Conservation (phyloP, 768 basidiomycete genomes). For the Mycena floridula region DNA sequence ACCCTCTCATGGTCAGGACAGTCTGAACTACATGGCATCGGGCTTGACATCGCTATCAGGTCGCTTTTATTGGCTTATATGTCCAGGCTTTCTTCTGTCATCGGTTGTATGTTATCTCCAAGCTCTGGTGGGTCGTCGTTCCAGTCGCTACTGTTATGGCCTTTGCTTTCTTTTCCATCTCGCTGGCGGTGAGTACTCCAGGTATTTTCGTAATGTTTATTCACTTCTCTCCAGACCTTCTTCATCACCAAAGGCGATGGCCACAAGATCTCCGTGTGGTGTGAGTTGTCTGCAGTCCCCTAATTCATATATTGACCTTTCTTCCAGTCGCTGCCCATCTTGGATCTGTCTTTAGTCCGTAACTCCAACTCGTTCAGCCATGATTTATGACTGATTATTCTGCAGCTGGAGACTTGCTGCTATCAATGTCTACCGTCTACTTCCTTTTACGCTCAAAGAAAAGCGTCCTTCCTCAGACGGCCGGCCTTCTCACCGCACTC, state of each 20-base stretch:
- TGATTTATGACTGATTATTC: background rate
- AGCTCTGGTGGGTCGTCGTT: constrained; percentile 14
- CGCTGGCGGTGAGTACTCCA: background rate
- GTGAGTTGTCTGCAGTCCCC: constrained; percentile 11
- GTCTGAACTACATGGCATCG: background rate
- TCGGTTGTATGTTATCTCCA: constrained; percentile 23
- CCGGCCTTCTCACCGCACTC: constrained; percentile 21
- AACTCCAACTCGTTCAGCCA: background rate
- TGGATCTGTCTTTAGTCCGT: constrained; percentile 19
- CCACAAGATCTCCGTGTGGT: constrained; percentile 18
- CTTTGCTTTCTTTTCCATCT: constrained; percentile 20
- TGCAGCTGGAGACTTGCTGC: constrained; percentile 22
- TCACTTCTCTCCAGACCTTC: constrained; percentile 16
- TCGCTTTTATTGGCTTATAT: constrained; percentile 24
- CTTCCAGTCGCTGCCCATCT: constrained; percentile 21
- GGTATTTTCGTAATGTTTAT: background rate
- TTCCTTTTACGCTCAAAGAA: constrained; percentile 22
- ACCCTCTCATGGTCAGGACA: constrained; percentile 20
- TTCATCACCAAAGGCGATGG: constrained; percentile 15
- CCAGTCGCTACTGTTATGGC: constrained; percentile 16
- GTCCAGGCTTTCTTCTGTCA: constrained; percentile 26
- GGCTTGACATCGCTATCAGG: constrained; percentile 9
- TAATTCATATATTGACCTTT: background rate
- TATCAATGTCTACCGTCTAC: constrained; percentile 20
- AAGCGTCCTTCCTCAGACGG: constrained; percentile 23